phyloP scores from a whole-genome alignment of 148 eudicot genomes.

The Rhododendron henanense region DNA sequence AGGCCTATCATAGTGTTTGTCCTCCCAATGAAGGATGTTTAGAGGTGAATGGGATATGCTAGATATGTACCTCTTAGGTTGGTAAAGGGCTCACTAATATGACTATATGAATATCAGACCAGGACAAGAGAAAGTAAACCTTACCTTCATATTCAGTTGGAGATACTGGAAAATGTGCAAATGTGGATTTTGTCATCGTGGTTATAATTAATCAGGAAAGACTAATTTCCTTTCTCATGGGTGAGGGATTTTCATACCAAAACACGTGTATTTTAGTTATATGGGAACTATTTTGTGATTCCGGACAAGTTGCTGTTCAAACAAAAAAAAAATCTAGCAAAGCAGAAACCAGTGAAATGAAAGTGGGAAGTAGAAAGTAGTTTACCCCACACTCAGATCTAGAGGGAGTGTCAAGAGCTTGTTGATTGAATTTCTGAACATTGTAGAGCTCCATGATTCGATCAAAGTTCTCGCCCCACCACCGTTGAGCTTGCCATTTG shows the following conservation, averaged over 20 bases:
- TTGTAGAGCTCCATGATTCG: conserved; percentile 98
- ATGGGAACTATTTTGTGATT: neutral
- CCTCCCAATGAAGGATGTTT: neutral
- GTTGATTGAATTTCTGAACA: conserved; percentile 92
- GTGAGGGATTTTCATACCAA: neutral
- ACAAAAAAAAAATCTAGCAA: neutral
- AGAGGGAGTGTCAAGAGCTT: conserved; percentile 83
- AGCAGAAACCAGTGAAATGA: neutral
- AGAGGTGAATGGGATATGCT: neutral
- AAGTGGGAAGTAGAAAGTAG: neutral
- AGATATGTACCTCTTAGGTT: neutral
- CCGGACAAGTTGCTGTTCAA: neutral
- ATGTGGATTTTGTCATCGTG: neutral
- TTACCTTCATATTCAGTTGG: neutral
- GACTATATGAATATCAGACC: neutral
- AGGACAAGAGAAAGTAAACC: neutral
- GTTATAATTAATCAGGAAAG: neutral
- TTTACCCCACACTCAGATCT: conserved; percentile 93
- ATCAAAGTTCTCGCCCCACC: conserved; percentile 99
- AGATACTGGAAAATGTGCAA: neutral
- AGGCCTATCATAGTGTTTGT: neutral
- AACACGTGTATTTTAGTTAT: neutral
- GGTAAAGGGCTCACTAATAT: neutral
- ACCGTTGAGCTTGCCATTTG: conserved; percentile 98
- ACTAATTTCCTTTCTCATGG: neutral